Evolutionary conservation across 2,329 filamentous ascomycete genomes (phyloP).

Genomic region (Beauveria australis): DNA sequence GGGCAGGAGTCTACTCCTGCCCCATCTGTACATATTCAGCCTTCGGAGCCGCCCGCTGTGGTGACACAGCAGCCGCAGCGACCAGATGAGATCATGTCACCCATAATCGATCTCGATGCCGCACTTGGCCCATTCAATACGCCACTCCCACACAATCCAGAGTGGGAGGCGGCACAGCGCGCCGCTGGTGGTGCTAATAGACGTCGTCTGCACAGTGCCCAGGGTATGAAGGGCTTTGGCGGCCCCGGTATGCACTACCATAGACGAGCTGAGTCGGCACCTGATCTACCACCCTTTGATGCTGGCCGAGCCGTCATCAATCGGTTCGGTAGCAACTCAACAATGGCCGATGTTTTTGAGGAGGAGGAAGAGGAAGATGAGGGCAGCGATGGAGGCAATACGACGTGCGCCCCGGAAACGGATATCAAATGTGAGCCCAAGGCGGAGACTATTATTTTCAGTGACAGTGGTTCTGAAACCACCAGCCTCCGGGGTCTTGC

Average conservation of each 20-base stretch:
- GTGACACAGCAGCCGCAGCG: conserved; percentile 23
- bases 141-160: conserved; percentile 52
- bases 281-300: conserved; percentile 70
- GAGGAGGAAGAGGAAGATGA: conserved; percentile 62
- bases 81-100: conserved; percentile 57
- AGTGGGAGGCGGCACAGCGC: conserved; percentile 60
- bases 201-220: conserved; percentile 68
- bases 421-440: conserved; percentile 16
- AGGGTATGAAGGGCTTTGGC: conserved; percentile 58
- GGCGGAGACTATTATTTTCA: neutral
- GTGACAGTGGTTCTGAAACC: conserved; percentile 6
- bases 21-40: conserved; percentile 19
- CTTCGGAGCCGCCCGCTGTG: conserved; percentile 29
- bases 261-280: conserved; percentile 70
- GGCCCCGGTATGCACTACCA: conserved; percentile 69
- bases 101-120: conserved; percentile 89
- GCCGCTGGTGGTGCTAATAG: conserved; percentile 46
- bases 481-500: conserved; percentile 9
- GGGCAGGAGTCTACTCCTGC: conserved; percentile 7
- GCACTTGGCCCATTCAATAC: conserved; percentile 90
- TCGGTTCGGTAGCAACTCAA: conserved; percentile 57
- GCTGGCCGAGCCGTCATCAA: conserved; percentile 47
- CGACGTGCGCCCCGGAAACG: conserved; percentile 35
- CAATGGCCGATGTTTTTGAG: conserved; percentile 82
- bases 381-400: conserved; percentile 29